Evolutionary conservation across 2,329 filamentous ascomycete genomes (phyloP).

Genomic region (Chalara sp.): DNA sequence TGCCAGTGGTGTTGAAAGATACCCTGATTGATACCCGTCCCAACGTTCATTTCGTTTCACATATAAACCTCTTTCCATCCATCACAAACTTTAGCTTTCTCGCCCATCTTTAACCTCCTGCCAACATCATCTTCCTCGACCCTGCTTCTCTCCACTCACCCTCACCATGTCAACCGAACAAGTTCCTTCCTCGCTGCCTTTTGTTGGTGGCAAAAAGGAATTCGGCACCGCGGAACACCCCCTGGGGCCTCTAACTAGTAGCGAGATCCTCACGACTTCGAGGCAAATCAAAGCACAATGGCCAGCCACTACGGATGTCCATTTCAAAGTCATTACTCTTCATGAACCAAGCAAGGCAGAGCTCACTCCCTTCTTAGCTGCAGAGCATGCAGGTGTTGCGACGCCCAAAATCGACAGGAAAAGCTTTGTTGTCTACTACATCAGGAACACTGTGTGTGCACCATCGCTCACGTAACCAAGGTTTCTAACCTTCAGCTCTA

Average conservation of each 20-base stretch:
- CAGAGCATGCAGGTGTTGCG: slow-evolving; percentile 35
- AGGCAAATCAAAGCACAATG: slow-evolving; percentile 44
- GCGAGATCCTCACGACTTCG: slow-evolving; percentile 47
- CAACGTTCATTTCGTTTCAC: too few relatives aligned
- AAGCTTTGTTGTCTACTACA: slow-evolving; percentile 51
- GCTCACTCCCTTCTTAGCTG: slow-evolving; percentile 42
- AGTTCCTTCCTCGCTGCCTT: slow-evolving; percentile 16
- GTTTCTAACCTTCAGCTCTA: slow-evolving; percentile 18
- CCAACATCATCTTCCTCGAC: too few relatives aligned
- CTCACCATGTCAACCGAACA: slow-evolving; percentile 19
- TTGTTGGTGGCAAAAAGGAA: slow-evolving; percentile 18
- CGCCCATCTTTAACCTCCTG: slow-evolving; percentile 8
- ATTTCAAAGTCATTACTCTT: slow-evolving; percentile 59
- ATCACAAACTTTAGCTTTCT: too few relatives aligned
- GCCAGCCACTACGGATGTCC: slow-evolving; percentile 46
- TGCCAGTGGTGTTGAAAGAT: too few relatives aligned
- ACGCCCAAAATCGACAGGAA: slow-evolving; percentile 39
- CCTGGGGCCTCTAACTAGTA: slow-evolving; percentile 49
- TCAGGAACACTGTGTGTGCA: slow-evolving; percentile 48
- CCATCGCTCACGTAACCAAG: background rate
- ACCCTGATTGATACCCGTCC: too few relatives aligned
- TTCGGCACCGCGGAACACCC: slow-evolving; percentile 39
- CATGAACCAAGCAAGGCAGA: slow-evolving; percentile 48
- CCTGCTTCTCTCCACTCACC: background rate
- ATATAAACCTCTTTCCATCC: too few relatives aligned